Evolutionary conservation across 2,329 filamentous ascomycete species (phyloP).

Genomic region (Elsinoe necatrix): DNA sequence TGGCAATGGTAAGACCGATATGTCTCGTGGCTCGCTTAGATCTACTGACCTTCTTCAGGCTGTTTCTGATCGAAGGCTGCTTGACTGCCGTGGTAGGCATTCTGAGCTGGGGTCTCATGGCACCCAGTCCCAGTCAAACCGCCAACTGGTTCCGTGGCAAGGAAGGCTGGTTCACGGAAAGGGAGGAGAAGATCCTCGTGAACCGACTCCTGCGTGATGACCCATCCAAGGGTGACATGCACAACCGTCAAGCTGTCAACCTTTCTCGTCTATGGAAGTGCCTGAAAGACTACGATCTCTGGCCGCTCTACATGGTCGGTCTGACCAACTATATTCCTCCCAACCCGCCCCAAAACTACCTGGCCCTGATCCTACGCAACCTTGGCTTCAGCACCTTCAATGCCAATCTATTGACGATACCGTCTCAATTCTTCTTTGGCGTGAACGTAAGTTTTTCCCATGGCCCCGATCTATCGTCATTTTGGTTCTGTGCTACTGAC

Average conservation of each 20-base stretch:
- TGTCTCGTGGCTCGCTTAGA: too few species aligned
- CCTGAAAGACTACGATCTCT: constrained; percentile 53
- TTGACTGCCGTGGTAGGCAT: constrained; percentile 49
- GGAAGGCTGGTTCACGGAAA: constrained; percentile 57
- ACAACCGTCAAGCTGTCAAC: constrained; percentile 51
- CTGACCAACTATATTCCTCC: constrained; percentile 48
- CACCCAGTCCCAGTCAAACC: constrained; percentile 55
- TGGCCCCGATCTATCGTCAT: neutral
- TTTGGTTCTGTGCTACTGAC: too few species aligned
- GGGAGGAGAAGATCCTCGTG: constrained; percentile 57
- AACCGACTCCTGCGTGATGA: constrained; percentile 55
- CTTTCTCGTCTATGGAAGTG: constrained; percentile 43
- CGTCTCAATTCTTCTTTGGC: constrained; percentile 30
- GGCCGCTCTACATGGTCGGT: constrained; percentile 43
- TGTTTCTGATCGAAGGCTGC: constrained; percentile 42
- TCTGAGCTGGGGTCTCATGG: constrained; percentile 52
- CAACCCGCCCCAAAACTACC: constrained; percentile 43
- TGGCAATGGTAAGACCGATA: constrained; percentile 47
- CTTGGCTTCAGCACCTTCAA: constrained; percentile 54
- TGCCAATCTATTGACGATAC: constrained; percentile 56
- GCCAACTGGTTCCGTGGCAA: constrained; percentile 50
- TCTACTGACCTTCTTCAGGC: constrained; percentile 21
- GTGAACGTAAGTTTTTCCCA: neutral
- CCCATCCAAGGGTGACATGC: constrained; percentile 47
- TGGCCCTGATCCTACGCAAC: constrained; percentile 50